These are phyloP conservation scores for Amauroascus niger DNA, from an alignment of 2,329 filamentous ascomycete species.

Conservation along the genomic window DNA sequence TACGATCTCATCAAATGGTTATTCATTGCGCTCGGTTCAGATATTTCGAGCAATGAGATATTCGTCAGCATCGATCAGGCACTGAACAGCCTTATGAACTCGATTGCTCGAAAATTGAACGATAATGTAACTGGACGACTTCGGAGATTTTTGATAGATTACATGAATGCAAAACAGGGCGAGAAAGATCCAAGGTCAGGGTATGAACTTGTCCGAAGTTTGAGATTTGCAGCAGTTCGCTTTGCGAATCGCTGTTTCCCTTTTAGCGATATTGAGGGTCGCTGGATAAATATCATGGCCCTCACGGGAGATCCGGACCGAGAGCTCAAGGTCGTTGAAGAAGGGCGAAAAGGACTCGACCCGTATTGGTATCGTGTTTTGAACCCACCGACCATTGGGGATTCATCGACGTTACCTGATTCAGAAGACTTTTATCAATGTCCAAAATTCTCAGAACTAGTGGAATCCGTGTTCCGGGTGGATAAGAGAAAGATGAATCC, in stretches of 20 bases:
- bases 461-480: conserved; percentile 20
- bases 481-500: conserved; percentile 29
- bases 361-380: conserved; percentile 61
- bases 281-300: conserved; percentile 84
- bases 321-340: conserved; percentile 75
- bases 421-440: conserved; percentile 30
- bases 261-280: conserved; percentile 65
- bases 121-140: conserved; percentile 34
- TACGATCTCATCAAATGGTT: conserved; percentile 60
- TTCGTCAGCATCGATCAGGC: conserved; percentile 84
- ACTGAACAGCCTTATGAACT: conserved; percentile 64
- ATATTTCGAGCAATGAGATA: conserved; percentile 61
- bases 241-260: conserved; percentile 83
- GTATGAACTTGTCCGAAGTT: conserved; percentile 53
- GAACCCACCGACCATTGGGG: conserved; percentile 41
- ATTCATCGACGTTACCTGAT: conserved; percentile 29
- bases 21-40: conserved; percentile 71
- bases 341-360: conserved; percentile 80
- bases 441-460: conserved; percentile 31
- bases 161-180: conserved; percentile 48
- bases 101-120: conserved; percentile 42
- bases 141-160: conserved; percentile 54
- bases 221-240: conserved; percentile 71
- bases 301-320: conserved; percentile 57
- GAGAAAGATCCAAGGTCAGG: conserved; percentile 32